A percentile compares a stretch with the other conserved stretches of the same genome.
These are phyloP conservation scores for Ascochyta lentis DNA, from an alignment of 2,329 filamentous ascomycete species.

Conservation along the genomic window DNA sequence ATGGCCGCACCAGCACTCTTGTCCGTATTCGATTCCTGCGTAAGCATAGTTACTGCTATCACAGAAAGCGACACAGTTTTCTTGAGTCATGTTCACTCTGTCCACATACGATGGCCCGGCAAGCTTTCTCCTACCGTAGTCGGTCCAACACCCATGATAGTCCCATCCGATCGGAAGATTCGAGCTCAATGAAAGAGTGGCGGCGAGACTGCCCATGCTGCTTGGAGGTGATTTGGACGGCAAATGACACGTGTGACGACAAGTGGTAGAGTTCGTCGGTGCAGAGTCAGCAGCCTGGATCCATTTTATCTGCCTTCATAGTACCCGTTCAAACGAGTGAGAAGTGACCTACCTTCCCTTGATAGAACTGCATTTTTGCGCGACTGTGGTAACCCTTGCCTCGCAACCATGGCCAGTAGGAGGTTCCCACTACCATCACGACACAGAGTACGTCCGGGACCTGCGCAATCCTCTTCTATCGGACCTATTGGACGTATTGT, in stretches of 20 bases:
- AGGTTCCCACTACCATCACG: neutral
- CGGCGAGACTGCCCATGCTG: slow-evolving; percentile 1
- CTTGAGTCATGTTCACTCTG: slow-evolving; percentile 17
- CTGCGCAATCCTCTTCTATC: neutral
- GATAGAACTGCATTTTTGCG: slow-evolving; percentile 12
- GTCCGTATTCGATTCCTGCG: slow-evolving; percentile 25
- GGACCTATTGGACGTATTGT: neutral
- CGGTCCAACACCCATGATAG: slow-evolving; percentile 11
- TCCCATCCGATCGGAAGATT: slow-evolving; percentile 3
- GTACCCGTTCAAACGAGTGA: neutral
- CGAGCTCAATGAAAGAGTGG: neutral
- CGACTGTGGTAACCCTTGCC: slow-evolving; percentile 10
- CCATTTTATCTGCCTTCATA: neutral
- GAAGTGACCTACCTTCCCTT: slow-evolving; percentile 3
- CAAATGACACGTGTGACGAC: neutral
- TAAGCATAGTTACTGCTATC: slow-evolving; percentile 8
- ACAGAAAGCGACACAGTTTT: slow-evolving; percentile 23
- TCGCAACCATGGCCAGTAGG: slow-evolving; percentile 11
- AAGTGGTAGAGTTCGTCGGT: neutral
- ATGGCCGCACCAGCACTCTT: slow-evolving; percentile 32
- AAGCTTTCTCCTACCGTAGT: slow-evolving; percentile 8
- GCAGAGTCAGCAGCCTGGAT: neutral
- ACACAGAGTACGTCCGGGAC: neutral
- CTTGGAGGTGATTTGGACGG: neutral
- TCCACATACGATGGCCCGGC: neutral